Evolutionary conservation across 2,329 filamentous ascomycete genomes (phyloP).

Genomic region (Xylariaceae sp.): DNA sequence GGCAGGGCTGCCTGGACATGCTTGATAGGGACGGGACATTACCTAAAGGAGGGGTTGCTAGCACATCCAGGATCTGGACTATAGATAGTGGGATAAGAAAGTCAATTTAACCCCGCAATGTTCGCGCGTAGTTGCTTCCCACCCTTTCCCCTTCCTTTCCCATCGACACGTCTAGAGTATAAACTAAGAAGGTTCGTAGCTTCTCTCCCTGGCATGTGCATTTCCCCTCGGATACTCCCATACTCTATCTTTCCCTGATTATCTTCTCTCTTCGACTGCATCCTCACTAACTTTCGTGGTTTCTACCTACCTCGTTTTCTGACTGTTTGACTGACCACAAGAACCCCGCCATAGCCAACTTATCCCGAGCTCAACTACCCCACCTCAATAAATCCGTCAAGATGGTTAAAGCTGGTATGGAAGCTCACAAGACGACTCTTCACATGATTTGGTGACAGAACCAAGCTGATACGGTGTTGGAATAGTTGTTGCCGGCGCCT

Average conservation of each 20-base stretch:
- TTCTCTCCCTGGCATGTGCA: background rate
- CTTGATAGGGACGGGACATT: no score
- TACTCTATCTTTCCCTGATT: background rate
- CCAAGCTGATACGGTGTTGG: conserved; percentile 6
- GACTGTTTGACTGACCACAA: conserved; percentile 5
- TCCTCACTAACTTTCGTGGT: background rate
- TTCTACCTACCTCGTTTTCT: background rate
- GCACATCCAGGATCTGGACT: no score
- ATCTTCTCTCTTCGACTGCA: background rate
- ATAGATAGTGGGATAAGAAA: background rate
- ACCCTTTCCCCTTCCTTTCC: background rate
- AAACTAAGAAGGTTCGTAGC: conserved; percentile 19
- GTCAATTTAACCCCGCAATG: conserved; percentile 27
- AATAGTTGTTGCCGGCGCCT: conserved; percentile 86
- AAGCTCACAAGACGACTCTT: background rate
- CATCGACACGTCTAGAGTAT: conserved; percentile 7
- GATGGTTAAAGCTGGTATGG: conserved; percentile 69
- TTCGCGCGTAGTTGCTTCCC: conserved; percentile 4
- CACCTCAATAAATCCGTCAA: conserved; percentile 39
- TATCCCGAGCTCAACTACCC: conserved; percentile 27
- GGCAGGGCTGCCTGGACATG: no score
- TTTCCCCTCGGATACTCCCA: background rate
- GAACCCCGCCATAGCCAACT: conserved; percentile 23
- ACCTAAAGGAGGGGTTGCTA: no score
- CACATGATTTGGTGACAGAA: background rate